Evolutionary conservation across 257 asterid species (phyloP), one percentile per base, ranked within the genome.

Genomic region (Ilex asprella): DNA sequence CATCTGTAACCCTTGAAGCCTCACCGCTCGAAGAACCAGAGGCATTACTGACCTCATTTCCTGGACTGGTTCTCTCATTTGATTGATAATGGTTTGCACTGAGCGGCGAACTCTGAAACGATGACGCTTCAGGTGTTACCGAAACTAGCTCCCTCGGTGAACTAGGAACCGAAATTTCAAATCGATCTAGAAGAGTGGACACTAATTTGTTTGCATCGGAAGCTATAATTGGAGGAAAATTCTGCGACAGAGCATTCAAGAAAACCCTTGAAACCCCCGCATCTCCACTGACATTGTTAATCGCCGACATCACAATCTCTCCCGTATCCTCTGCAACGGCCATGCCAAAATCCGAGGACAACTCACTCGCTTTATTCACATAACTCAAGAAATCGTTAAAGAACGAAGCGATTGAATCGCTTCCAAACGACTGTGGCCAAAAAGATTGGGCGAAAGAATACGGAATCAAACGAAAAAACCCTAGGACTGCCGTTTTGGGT

Each of bases 391-490:
- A 85, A 63, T 89, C 95, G 29, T 62, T 68, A 50, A 66, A 93
- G 70, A 93, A 87, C 1, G 87, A 76, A 16, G 86, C 73, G 64
- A 87, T 77, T 10, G 95, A 74, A 60, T 84, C 97, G 2, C 58
- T 15, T 12, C 86, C 66, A 63, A 81, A 84, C 3, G 97, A 82
- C 67, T 86, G 99, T 31, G 99, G 99, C 99, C 99, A 93, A 75
- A 89, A 93, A 35, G 72, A 67, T 53, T 55, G 76, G 56, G 66
- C 63, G 55, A 93, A 85, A 3, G 97, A 83, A 2, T 76, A 70
- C 7, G 96, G 96, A 74, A 87, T 85, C 30, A 95, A 78, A 52
- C 90, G 90, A 75, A 80, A 87, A 60, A 89, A 89, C 27, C 91
- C 96, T 16, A 93, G 70, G 51, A 85, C 55, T 62, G 83, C 77